Base-by-base conservation (phyloP, 768 basidiomycete genomes). In the Hirschioporus abietinus region DNA sequence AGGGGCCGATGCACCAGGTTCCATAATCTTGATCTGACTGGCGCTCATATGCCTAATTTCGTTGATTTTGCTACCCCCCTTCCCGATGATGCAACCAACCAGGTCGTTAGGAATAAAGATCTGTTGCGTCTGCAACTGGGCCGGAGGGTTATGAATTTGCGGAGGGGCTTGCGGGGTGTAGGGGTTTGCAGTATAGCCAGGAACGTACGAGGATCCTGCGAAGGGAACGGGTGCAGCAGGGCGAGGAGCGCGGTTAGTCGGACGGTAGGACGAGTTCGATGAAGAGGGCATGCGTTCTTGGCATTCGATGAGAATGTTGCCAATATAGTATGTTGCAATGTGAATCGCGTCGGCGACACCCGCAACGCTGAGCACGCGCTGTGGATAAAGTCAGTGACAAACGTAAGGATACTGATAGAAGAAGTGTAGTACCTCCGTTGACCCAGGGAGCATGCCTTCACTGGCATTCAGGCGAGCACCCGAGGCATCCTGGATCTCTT, bases 281-380 rank as follows among this genome's bases (percentile, higher is more conserved):
- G 88, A 80, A 63, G 91, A 82, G 4, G 92, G 92, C 85, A 86
- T 86, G 67, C 90, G 89, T 69, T 93, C 92, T 74, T 93, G 90
- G 7, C 94, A 90, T 76, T 97, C 95, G 71, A 96, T 91, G 65
- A 99, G 88, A 72, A 99, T 97, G 70, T 95, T 98, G 65, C 97
- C 97, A 68, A 99, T 96, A 77, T 99, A 99, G 80, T 99, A 99
- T 3, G 96, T 98, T 57, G 97, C 97, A 69, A 99, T 99, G 77
- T 99, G 97, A 66, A 99, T 95, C 34, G 97, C 97, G 76, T 99
- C 97, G 24, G 97, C 97, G 63, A 99, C 97, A 42, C 97, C 97
- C 25, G 96, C 95, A 42, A 99, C 96, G 71, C 95, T 97, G 64
- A 99, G 85, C 26, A 99, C 95, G 66, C 97, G 93, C 96, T 98